Evolutionary conservation across 257 asterid genomes (phyloP), one percentile per base, ranked within the genome.

Genomic region (Nyctanthes arbortristis): DNA sequence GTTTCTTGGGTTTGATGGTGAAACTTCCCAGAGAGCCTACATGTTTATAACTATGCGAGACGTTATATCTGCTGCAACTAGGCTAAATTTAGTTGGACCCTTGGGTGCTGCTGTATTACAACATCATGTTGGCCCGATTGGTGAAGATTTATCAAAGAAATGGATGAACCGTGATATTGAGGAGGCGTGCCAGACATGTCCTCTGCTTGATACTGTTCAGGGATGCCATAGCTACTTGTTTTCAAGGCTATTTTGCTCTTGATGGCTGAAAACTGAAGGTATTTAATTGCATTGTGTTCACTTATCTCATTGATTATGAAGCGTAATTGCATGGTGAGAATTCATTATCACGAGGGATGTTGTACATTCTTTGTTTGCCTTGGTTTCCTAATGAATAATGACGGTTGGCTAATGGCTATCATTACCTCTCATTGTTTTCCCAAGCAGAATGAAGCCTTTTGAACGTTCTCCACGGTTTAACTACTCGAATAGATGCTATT

Each of bases 181-280:
- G n/a, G 93, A 89, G 68, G 99, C 96, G 3, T 94, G 97, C 47
- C 99, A 94, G 84, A 87, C 91, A 18, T 79, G 81, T 72, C 99
- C 99, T 7, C 70, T 94, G 84, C 86, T 94, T 31, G 99, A 94
- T 49, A 84, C 87, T 1, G 82, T 91, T 37, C 99, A 94, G 81
- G 99, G 97, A 1, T 94, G 99, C 64, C 99, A 94, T 78, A 86
- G 84, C 30, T 94, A 91, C 87, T 86, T 94, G 86, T 89, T 91
- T 78, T 89, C 97, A n/a, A 86, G 96, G 74, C 74, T 91, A n/a
- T 94, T 89, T 70, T 86, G 92, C 81, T 94, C 99, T 72, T 92
- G 80, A 89, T n/a, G 49, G 59, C 59, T 52, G 30, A 31, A 52
- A 22, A 52, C n/a, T 10, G 16, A 4, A 24, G 59, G 3, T 14